Conservation (phyloP, 2,329 filamentous ascomycete species). For the Juglanconis sp. region DNA sequence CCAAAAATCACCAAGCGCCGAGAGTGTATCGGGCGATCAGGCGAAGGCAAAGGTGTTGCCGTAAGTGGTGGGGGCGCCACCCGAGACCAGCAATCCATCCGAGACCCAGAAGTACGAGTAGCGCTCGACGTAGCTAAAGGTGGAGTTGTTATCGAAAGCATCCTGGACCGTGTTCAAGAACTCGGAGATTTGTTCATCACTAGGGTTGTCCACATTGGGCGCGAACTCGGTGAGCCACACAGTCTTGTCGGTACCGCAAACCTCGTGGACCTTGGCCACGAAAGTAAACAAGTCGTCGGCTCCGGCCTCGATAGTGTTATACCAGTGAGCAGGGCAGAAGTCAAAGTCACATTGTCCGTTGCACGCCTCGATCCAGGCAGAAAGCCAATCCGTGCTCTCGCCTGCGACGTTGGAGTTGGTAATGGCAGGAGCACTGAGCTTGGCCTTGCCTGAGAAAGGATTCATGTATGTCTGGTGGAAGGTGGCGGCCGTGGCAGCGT, state of each 20-base stretch:
- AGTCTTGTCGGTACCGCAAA: slow-evolving; percentile 43
- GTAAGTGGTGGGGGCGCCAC: slow-evolving; percentile 39
- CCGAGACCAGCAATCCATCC: slow-evolving; percentile 39
- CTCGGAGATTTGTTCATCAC: slow-evolving; percentile 33
- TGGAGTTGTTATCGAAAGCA: slow-evolving; percentile 43
- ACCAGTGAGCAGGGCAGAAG: slow-evolving; percentile 65
- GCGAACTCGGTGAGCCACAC: slow-evolving; percentile 67
- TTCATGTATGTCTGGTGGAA: slow-evolving; percentile 54
- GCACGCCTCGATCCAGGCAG: slow-evolving; percentile 51
- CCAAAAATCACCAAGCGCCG: background rate
- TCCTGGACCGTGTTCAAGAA: slow-evolving; percentile 51
- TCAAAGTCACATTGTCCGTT: slow-evolving; percentile 50
- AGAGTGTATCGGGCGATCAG: slow-evolving; percentile 19
- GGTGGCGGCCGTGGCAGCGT: slow-evolving; percentile 47
- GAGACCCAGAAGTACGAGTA: slow-evolving; percentile 58
- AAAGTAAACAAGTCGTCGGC: slow-evolving; percentile 53
- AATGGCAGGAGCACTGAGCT: slow-evolving; percentile 58
- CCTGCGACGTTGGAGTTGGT: slow-evolving; percentile 52
- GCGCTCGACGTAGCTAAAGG: slow-evolving; percentile 47
- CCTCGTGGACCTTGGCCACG: slow-evolving; percentile 42
- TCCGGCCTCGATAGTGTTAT: slow-evolving; percentile 41
- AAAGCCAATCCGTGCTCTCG: slow-evolving; percentile 56
- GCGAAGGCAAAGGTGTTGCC: slow-evolving; percentile 49
- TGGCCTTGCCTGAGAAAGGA: slow-evolving; percentile 49
- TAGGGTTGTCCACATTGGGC: slow-evolving; percentile 38